Evolutionary conservation across 2,329 filamentous ascomycete genomes (phyloP).

Genomic region (Diaporthe citrichinensis): DNA sequence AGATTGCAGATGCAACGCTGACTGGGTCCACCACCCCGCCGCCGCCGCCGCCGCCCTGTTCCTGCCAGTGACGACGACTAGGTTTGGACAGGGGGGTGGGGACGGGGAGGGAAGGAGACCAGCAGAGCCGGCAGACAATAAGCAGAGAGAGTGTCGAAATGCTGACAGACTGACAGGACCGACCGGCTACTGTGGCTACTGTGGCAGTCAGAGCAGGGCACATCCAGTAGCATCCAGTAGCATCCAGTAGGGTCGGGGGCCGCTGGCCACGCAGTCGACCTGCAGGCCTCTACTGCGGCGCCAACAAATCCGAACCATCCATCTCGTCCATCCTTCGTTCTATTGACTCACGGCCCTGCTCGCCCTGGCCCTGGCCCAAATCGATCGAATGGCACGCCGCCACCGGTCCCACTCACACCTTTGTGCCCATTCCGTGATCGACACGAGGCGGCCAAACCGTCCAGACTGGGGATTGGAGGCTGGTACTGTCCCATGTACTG

Average conservation of each 20-base stretch:
- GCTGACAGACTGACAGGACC: conserved; percentile 30
- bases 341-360: conserved; percentile 41
- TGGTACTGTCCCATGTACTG: conserved; percentile 31
- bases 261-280: conserved; percentile 34
- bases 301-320: conserved; percentile 39
- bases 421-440: conserved; percentile 33
- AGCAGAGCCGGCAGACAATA: not conserved
- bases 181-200: not conserved
- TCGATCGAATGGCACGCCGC: conserved; percentile 38
- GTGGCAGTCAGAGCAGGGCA: not conserved
- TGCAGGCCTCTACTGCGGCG: conserved; percentile 43
- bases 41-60: conserved; percentile 21
- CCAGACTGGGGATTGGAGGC: conserved; percentile 28
- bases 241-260: conserved; percentile 30
- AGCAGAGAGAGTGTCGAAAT: conserved; percentile 4
- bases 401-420: conserved; percentile 38
- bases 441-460: conserved; percentile 42
- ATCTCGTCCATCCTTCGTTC: conserved; percentile 26
- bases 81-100: not conserved
- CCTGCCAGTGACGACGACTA: conserved; percentile 21
- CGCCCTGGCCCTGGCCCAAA: conserved; percentile 1
- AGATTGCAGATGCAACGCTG: conserved; percentile 38
- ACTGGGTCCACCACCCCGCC: conserved; percentile 31
- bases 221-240: not conserved
- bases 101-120: not conserved